phyloP scores from a whole-genome alignment of 148 eudicot species.

The Nepenthes gracilis region DNA sequence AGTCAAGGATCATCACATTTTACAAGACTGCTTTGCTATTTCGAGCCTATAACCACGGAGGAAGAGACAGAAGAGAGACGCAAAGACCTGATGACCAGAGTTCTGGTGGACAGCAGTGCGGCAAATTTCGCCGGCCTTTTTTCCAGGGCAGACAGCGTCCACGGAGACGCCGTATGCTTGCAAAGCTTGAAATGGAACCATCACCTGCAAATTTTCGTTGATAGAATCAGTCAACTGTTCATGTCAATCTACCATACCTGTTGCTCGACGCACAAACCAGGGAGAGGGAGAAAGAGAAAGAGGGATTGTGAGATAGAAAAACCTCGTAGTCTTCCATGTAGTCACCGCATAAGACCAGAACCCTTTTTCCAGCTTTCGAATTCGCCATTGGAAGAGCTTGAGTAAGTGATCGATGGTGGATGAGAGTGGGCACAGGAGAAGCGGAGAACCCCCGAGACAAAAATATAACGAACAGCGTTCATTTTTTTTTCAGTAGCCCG shows the following conservation, averaged over 20 bases:
- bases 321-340: constrained; percentile 93
- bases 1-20: background rate
- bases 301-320: background rate
- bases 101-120: constrained; percentile 75
- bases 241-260: background rate
- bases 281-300: background rate
- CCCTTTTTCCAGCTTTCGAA: constrained; percentile 30
- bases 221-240: background rate
- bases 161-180: constrained; percentile 79
- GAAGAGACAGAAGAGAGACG: background rate
- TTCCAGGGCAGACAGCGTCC: constrained; percentile 90
- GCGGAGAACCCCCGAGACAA: too few species aligned
- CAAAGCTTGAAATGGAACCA: constrained; percentile 98
- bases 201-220: constrained; percentile 34
- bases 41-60: background rate
- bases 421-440: too few species aligned
- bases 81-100: constrained; percentile 46
- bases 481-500: too few species aligned
- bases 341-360: constrained; percentile 75
- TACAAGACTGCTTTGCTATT: background rate
- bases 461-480: too few species aligned
- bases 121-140: constrained; percentile 79
- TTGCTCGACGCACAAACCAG: background rate
- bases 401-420: too few species aligned
- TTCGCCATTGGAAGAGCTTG: constrained; percentile 19